Evolutionary conservation across 2,329 filamentous ascomycete genomes (phyloP), one percentile per base, ranked within the genome.

Genomic region (Botrytis cinerea): DNA sequence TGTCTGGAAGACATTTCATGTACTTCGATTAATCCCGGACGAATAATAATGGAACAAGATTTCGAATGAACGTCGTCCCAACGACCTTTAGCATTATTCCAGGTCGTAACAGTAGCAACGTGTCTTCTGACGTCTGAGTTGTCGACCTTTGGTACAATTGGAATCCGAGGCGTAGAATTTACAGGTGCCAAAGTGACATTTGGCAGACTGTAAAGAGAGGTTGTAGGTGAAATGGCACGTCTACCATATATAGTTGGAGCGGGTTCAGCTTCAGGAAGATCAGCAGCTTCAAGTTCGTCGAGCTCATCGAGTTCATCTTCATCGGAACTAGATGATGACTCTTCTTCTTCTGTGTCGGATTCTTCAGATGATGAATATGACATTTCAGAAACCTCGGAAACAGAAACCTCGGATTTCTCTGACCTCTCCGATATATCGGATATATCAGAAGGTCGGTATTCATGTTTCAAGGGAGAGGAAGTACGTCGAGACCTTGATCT

Each of bases 381-480:
- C 4, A 94, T 92, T 3, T 91, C 89, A 70, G 96, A 83, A 38
- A 74, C 74, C 32, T 82, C 89, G 70, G 96, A 83, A 40, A 74
- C 74, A 71, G 96, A 83, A 38, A 74, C 73, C 22, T 82, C 89
- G 70, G 96, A 83, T 32, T 71, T 73, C 35, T 82, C 84, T 1
- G 66, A 57, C 22, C 48, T 68, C 35, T 68, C 66, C 12, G 66
- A 68, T 32, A 68, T 28, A 43, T 68, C 66, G 0, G 89, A 90
- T 0, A 88, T 90, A 66, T 91, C 89, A 1, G 96, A 98, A 22
- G 95, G 95, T 75, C 95, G 91, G 79, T 98, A 99, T 83, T 99
- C 95, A 80, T 98, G 95, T 84, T 99, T 99, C 68, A 99, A 85
- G 0, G 96, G 96, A 1, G 96, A 99, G 0, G 96, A 98, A 1